These are phyloP conservation scores for Backusella liffmaniae DNA, from an alignment of 192 early-diverging fungal species.

Conservation along the genomic window DNA sequence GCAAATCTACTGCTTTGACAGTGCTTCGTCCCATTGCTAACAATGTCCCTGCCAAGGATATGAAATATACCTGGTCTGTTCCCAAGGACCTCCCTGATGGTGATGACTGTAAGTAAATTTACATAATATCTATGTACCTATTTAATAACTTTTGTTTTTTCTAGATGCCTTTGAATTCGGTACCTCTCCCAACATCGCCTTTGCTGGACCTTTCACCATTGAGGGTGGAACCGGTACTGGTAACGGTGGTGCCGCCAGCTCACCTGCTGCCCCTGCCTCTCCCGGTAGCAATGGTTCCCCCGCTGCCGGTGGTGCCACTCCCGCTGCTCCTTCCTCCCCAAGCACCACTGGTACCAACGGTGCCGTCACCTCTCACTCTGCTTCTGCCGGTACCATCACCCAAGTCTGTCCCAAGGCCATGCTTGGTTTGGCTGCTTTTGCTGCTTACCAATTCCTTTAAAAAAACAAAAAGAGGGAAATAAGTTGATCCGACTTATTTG, in stretches of 20 bases:
- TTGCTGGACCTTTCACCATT: conserved; percentile 35
- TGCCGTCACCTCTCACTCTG: background rate
- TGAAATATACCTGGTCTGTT: conserved; percentile 26
- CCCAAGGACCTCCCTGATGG: conserved; percentile 23
- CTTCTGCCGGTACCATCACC: background rate
- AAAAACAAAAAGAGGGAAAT: background rate
- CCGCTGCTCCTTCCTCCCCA: background rate
- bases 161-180: conserved; percentile 32
- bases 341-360: background rate
- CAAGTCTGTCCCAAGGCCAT: background rate
- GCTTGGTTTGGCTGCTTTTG: conserved; percentile 7
- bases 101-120: conserved; percentile 13
- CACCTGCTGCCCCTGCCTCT: background rate
- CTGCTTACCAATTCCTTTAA: background rate
- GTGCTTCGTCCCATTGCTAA: conserved; percentile 24
- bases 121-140: background rate
- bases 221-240: conserved; percentile 15
- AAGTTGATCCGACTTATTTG: background rate
- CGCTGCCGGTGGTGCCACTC: background rate
- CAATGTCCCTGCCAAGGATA: conserved; percentile 20
- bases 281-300: background rate
- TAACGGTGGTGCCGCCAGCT: background rate
- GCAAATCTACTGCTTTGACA: conserved; percentile 29
- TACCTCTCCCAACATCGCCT: conserved; percentile 30
- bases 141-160: background rate